Evolutionary conservation across 2,329 filamentous ascomycete species (phyloP).

Genomic region (Chrysoporthe deuterocubensis): DNA sequence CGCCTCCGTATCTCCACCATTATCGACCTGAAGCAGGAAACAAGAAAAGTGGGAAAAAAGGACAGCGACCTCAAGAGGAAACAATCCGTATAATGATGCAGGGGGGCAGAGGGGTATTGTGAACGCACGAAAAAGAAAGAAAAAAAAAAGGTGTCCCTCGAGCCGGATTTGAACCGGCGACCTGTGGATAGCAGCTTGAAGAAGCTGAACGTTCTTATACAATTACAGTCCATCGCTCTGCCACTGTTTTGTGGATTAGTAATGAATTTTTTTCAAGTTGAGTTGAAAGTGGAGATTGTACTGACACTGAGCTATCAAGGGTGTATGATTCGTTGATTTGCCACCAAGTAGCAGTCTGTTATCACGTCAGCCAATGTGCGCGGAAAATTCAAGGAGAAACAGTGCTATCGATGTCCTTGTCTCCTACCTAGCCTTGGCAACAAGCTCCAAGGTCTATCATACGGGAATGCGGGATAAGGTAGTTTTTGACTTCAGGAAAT

Average conservation of each 20-base stretch:
- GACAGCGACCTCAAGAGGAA: no score
- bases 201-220: neutral
- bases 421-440: neutral
- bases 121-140: no score
- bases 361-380: neutral
- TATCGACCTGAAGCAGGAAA: no score
- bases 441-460: neutral
- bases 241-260: neutral
- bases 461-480: neutral
- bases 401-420: neutral
- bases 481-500: no score
- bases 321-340: neutral
- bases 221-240: constrained; percentile 13
- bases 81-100: no score
- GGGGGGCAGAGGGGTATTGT: no score
- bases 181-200: constrained; percentile 7
- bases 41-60: no score
- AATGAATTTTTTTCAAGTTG: neutral
- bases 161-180: constrained; percentile 9
- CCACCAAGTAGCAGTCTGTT: neutral
- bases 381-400: neutral
- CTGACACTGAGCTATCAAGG: constrained; percentile 11
- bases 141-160: neutral
- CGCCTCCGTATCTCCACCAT: no score
- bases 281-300: neutral